A percentile compares a stretch with the other conserved stretches of the same genome.
phyloP scores from a whole-genome alignment of 441 rosid species.

The Aquilaria agallochum region DNA sequence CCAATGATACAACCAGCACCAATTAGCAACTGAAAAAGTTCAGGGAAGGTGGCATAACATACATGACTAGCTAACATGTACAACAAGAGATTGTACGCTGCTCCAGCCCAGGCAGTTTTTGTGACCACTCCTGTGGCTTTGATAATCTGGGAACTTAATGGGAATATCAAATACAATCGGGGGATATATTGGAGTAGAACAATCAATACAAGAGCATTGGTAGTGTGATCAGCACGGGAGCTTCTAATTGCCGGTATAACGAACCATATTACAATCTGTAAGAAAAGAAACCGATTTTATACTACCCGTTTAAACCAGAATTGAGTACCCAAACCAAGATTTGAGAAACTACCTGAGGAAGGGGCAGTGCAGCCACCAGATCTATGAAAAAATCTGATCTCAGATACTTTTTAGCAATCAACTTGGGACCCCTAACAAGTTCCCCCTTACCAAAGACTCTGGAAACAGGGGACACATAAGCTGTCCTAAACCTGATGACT shows the following conservation, averaged over 20 bases:
- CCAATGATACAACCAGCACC: not conserved
- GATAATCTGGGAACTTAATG: conserved; percentile 71
- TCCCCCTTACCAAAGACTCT: conserved; percentile 90
- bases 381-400: conserved; percentile 74
- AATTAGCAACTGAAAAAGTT: not conserved
- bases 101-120: conserved; percentile 95
- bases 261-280: conserved; percentile 87
- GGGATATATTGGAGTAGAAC: conserved; percentile 88
- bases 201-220: conserved; percentile 70
- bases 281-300: conserved; percentile 7
- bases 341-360: conserved; percentile 66
- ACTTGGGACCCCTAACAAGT: conserved; percentile 68
- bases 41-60: conserved; percentile 18
- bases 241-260: conserved; percentile 65
- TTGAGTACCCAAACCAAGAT: not conserved
- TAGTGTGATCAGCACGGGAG: conserved; percentile 62
- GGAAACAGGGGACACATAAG: conserved; percentile 70
- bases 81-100: conserved; percentile 81
- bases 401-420: conserved; percentile 63
- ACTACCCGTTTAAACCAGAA: not conserved
- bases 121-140: conserved; percentile 82
- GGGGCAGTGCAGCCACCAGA: conserved; percentile 79
- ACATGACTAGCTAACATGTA: conserved; percentile 97
- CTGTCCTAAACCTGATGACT: conserved; percentile 70
- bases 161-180: conserved; percentile 74